Percentiles rank a stretch among this genome's conserved stretches.
Conservation (phyloP, 768 basidiomycete species). For the Kwoniella sp. region DNA sequence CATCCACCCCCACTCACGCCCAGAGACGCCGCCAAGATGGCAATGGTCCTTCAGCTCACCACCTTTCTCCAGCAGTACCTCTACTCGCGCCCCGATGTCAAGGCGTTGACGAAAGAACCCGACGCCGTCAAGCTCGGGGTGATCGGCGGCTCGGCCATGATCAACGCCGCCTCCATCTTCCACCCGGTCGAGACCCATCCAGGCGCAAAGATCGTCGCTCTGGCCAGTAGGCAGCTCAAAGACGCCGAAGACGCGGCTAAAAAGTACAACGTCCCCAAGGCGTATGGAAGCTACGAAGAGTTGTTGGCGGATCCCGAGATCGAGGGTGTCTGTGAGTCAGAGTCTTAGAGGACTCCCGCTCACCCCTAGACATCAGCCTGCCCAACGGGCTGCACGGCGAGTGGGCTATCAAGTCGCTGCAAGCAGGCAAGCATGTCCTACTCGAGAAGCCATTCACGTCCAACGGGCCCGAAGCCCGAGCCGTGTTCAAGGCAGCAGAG, state of each 20-base stretch:
- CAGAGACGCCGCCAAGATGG: constrained; percentile 3
- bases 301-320: constrained; percentile 7
- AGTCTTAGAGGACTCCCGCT: background rate
- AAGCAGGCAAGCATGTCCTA: constrained; percentile 9
- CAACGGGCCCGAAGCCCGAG: constrained; percentile 5
- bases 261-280: constrained; percentile 1
- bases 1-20: background rate
- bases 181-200: constrained; percentile 10
- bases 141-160: constrained; percentile 7
- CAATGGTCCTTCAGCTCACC: constrained; percentile 11
- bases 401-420: constrained; percentile 11
- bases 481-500: constrained; percentile 2
- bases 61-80: constrained; percentile 9
- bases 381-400: constrained; percentile 8
- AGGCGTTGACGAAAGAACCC: background rate
- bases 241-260: constrained; percentile 5
- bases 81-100: constrained; percentile 5
- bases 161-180: constrained; percentile 8
- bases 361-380: background rate
- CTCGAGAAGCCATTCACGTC: constrained; percentile 10
- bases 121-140: constrained; percentile 3
- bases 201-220: constrained; percentile 5
- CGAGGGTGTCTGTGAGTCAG: constrained; percentile 7
- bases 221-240: constrained; percentile 1
- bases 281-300: constrained; percentile 12